Conservation (phyloP, 2,329 filamentous ascomycete genomes). For the Colletotrichum abscissum region DNA sequence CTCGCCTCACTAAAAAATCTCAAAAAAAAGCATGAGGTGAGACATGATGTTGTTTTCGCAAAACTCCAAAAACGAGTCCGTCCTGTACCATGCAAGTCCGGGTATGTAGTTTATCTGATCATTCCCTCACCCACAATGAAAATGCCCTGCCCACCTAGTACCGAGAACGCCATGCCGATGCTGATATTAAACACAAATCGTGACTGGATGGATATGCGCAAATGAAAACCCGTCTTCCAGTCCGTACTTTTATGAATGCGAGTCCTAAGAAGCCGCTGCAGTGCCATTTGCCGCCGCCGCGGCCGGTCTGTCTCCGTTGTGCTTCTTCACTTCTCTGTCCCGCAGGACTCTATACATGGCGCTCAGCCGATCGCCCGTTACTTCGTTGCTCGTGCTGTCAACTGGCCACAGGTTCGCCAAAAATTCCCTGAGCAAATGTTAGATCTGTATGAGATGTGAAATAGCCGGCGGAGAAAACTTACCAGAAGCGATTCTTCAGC, state of each 20-base stretch:
- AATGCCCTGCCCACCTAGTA: slow-evolving; percentile 27
- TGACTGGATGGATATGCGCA: slow-evolving; percentile 28
- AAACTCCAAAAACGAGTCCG: slow-evolving; percentile 36
- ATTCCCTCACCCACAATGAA: slow-evolving; percentile 34
- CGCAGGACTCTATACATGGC: slow-evolving; percentile 57
- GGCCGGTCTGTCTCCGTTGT: slow-evolving; percentile 25
- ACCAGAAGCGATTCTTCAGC: slow-evolving; percentile 38
- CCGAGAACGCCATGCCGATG: slow-evolving; percentile 38
- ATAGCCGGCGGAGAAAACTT: not conserved
- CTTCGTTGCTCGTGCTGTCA: slow-evolving; percentile 55
- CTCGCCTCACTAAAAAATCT: not conserved
- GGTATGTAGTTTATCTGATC: slow-evolving; percentile 39
- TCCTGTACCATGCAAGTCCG: slow-evolving; percentile 37
- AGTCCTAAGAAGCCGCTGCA: slow-evolving; percentile 28
- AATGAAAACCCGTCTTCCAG: slow-evolving; percentile 1
- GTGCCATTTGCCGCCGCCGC: slow-evolving; percentile 35
- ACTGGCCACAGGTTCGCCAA: slow-evolving; percentile 59
- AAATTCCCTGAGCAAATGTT: slow-evolving; percentile 50
- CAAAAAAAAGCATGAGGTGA: slow-evolving; percentile 19
- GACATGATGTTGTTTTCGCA: slow-evolving; percentile 32
- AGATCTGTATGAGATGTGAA: not conserved
- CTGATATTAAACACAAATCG: slow-evolving; percentile 31
- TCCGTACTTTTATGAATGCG: slow-evolving; percentile 23
- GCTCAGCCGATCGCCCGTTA: slow-evolving; percentile 56
- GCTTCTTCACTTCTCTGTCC: slow-evolving; percentile 44